A percentile compares a stretch with the other conserved stretches of the same genome.
These are phyloP conservation scores for Globisporangium radiosum DNA, from an alignment of 352 stramenopile species.

Conservation along the genomic window DNA sequence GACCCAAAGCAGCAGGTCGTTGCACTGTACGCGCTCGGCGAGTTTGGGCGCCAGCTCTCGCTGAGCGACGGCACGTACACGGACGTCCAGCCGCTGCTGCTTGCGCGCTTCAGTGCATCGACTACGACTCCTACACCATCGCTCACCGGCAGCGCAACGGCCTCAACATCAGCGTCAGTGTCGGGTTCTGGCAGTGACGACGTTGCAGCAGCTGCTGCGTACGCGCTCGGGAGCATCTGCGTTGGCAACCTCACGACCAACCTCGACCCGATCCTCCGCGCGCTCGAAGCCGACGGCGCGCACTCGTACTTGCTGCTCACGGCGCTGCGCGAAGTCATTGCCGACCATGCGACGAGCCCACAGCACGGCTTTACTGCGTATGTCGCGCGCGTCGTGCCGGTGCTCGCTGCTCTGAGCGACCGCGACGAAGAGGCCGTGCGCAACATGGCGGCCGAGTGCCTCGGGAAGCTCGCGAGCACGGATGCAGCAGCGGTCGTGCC, in stretches of 20 bases:
- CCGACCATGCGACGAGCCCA: slow-evolving; percentile 64
- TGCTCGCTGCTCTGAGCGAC: slow-evolving; percentile 90
- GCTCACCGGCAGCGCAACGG: too few species aligned
- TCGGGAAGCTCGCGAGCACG: slow-evolving; percentile 92
- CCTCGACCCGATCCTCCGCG: slow-evolving; percentile 89
- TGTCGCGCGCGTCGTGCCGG: slow-evolving; percentile 88
- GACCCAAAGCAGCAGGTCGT: slow-evolving; percentile 79
- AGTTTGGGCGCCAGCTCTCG: slow-evolving; percentile 92
- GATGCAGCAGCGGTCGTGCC: slow-evolving; percentile 86
- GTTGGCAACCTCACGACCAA: slow-evolving; percentile 91
- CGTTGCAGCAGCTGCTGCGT: slow-evolving; percentile 94
- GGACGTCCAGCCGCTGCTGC: slow-evolving; percentile 88
- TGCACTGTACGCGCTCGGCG: slow-evolving; percentile 91
- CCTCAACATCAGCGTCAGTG: too few species aligned
- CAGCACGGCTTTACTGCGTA: slow-evolving; percentile 71
- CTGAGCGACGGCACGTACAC: slow-evolving; percentile 52
- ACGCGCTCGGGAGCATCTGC: slow-evolving; percentile 94
- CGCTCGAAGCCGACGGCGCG: slow-evolving; percentile 76
- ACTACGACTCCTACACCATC: slow-evolving; percentile 9
- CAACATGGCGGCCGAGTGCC: slow-evolving; percentile 97
- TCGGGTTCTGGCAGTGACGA: slow-evolving; percentile 70
- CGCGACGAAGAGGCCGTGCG: slow-evolving; percentile 93
- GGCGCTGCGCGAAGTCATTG: slow-evolving; percentile 95
- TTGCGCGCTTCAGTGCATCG: slow-evolving; percentile 68
- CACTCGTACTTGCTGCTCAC: slow-evolving; percentile 97